A percentile compares a stretch with the other conserved stretches of the same genome.
Evolutionary conservation across 106 monocot species (phyloP).

Genomic region (Gastrodia elata): DNA sequence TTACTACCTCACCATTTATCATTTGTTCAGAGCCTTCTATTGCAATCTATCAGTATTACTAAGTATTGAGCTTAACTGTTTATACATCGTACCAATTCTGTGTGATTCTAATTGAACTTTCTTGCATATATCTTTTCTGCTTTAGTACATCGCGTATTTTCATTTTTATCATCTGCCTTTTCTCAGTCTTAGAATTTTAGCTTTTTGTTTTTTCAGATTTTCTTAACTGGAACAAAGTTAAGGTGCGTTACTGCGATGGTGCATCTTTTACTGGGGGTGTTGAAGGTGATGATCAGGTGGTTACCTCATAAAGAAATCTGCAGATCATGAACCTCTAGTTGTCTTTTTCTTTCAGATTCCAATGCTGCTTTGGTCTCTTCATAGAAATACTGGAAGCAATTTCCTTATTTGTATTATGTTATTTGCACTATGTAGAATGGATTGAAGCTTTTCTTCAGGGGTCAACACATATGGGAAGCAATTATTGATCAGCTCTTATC

Average conservation of each 20-base stretch:
- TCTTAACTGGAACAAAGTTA: slow-evolving; percentile 56
- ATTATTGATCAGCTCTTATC: slow-evolving; percentile 60
- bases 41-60: too few species aligned
- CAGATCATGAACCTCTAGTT: background rate
- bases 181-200: background rate
- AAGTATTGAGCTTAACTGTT: too few species aligned
- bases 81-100: background rate
- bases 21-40: too few species aligned
- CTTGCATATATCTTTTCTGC: background rate
- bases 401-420: background rate
- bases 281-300: slow-evolving; percentile 28
- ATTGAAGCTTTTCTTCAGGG: slow-evolving; percentile 66
- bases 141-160: background rate
- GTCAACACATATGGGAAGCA: slow-evolving; percentile 77
- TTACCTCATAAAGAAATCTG: background rate
- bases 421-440: slow-evolving; percentile 35
- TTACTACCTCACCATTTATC: too few species aligned
- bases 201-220: slow-evolving; percentile 10
- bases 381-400: background rate
- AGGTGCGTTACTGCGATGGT: slow-evolving; percentile 59
- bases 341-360: background rate
- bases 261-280: slow-evolving; percentile 54
- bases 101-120: background rate
- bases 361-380: background rate
- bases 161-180: background rate